Conservation (phyloP, 1,139 yeast genomes). For the Suhomyces wounanorum region DNA sequence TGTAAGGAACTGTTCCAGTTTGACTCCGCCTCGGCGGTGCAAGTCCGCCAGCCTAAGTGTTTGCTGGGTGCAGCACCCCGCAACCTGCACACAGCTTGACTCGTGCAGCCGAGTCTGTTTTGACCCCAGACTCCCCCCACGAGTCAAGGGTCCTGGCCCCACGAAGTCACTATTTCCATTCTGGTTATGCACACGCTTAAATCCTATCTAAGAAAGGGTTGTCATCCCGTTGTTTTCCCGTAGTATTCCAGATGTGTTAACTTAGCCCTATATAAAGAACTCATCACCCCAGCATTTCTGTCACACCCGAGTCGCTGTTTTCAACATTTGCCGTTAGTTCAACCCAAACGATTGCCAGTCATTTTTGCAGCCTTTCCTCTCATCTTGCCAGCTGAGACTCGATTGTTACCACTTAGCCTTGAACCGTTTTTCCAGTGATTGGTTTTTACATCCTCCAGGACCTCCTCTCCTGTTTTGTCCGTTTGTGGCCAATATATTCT, state of each 20-base stretch:
- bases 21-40: conserved; percentile 10
- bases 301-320: neutral
- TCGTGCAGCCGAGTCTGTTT: neutral
- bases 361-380: neutral
- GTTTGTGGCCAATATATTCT: too few relatives aligned
- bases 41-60: too few relatives aligned
- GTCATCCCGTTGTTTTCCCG: neutral
- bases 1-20: too few relatives aligned
- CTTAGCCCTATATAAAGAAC: neutral
- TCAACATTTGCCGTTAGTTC: neutral
- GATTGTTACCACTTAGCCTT: neutral
- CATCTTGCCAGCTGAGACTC: too few relatives aligned
- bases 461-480: too few relatives aligned
- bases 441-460: too few relatives aligned
- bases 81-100: neutral
- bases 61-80: neutral
- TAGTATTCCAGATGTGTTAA: too few relatives aligned
- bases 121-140: neutral
- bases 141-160: neutral
- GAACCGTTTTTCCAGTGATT: too few relatives aligned
- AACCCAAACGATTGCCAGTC: neutral
- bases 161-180: conserved; percentile 13
- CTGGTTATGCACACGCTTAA: conserved; percentile 4
- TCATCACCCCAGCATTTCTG: neutral
- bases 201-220: neutral